Evolutionary conservation across 345 rosid species (phyloP).

Genomic region (Hypericum androsaemum): DNA sequence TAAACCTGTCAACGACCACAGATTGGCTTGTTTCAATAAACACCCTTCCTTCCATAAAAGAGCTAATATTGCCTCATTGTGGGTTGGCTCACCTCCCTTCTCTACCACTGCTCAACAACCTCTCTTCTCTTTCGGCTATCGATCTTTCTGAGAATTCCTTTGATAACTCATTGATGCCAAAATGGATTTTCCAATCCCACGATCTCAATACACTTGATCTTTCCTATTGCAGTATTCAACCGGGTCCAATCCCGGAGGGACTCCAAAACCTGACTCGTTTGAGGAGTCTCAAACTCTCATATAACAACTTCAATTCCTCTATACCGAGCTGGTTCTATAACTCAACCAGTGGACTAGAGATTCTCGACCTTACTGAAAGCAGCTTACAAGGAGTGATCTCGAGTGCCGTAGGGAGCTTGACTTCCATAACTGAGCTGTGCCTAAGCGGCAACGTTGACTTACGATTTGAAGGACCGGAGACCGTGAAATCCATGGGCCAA

Average conservation of each 20-base stretch:
- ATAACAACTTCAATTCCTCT: conserved; percentile 9
- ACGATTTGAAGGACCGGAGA: not conserved
- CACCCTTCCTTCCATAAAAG: conserved; percentile 13
- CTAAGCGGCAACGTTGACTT: not conserved
- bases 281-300: not conserved
- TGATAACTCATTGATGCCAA: not conserved
- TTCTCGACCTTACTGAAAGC: not conserved
- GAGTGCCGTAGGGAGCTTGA: not conserved
- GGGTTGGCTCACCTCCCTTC: not conserved
- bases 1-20: conserved; percentile 3
- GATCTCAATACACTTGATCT: conserved; percentile 16
- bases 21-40: conserved; percentile 9
- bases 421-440: not conserved
- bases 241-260: not conserved
- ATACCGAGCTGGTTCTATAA: conserved; percentile 12
- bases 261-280: conserved; percentile 1
- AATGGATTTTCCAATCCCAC: conserved; percentile 4
- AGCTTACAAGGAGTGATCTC: not conserved
- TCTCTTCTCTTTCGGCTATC: conserved; percentile 15
- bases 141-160: conserved; percentile 11
- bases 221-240: not conserved
- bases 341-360: not conserved
- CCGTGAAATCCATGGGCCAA: not conserved
- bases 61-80: conserved; percentile 3
- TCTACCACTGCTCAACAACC: not conserved